These are phyloP conservation scores for Strobilomyces dryophilus DNA, from an alignment of 768 basidiomycete species.

Conservation along the genomic window DNA sequence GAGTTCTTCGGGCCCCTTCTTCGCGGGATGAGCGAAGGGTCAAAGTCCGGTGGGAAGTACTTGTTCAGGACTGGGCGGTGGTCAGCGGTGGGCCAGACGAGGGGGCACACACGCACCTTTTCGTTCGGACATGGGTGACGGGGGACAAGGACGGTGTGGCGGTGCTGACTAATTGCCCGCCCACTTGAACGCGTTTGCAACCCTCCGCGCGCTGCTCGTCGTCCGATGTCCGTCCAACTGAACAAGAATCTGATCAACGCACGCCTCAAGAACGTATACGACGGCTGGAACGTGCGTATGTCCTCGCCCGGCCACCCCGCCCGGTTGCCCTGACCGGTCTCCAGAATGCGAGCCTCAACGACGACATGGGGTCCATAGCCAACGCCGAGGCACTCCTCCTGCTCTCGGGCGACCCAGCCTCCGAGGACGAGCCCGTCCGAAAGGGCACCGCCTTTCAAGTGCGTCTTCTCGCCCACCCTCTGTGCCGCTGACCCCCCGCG, in stretches of 20 bases:
- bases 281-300: conserved; percentile 56
- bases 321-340: conserved; percentile 9
- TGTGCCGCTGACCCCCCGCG: neutral
- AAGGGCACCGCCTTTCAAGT: conserved; percentile 94
- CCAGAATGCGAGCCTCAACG: conserved; percentile 62
- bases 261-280: conserved; percentile 55
- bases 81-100: conserved; percentile 2
- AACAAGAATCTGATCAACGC: conserved; percentile 57
- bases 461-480: conserved; percentile 15
- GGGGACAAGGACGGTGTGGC: conserved; percentile 2
- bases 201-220: conserved; percentile 3
- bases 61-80: conserved; percentile 76
- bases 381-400: conserved; percentile 68
- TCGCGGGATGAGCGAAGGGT: conserved; percentile 92
- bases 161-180: conserved; percentile 28
- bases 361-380: conserved; percentile 67
- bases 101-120: conserved; percentile 49
- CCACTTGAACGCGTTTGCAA: conserved; percentile 25
- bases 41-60: conserved; percentile 97
- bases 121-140: conserved; percentile 66
- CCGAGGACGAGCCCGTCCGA: conserved; percentile 86
- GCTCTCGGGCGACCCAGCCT: conserved; percentile 70
- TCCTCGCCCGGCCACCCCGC: conserved; percentile 6
- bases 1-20: conserved; percentile 89
- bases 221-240: conserved; percentile 65